Evolutionary conservation across 2,329 filamentous ascomycete genomes (phyloP).

Genomic region (Apiospora pterosperma): DNA sequence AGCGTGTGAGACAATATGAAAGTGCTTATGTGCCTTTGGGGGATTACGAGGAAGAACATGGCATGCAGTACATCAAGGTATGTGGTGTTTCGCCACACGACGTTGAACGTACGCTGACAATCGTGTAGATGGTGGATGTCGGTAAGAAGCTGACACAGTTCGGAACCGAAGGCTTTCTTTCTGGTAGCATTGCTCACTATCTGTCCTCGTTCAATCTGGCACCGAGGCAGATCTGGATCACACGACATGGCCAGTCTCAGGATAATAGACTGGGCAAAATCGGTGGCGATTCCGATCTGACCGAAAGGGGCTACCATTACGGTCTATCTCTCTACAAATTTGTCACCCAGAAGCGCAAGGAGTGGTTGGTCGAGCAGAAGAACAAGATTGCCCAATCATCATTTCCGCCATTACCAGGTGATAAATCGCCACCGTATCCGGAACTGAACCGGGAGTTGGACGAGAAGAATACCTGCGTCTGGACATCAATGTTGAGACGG

Average conservation of each 20-base stretch:
- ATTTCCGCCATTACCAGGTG: conserved; percentile 87
- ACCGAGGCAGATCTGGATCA: conserved; percentile 97
- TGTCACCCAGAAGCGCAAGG: conserved; percentile 73
- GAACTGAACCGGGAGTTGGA: conserved; percentile 69
- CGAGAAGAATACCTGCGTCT: conserved; percentile 93
- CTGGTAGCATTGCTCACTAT: conserved; percentile 89
- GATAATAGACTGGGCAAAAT: conserved; percentile 89
- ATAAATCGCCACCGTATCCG: conserved; percentile 92
- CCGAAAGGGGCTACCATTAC: conserved; percentile 75
- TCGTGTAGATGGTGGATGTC: conserved; percentile 81
- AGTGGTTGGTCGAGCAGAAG: conserved; percentile 81
- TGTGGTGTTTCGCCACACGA: background rate
- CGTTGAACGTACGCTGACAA: conserved; percentile 20
- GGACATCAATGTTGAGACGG: conserved; percentile 95
- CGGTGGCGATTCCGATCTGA: conserved; percentile 81
- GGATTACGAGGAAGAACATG: conserved; percentile 82
- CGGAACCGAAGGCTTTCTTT: conserved; percentile 86
- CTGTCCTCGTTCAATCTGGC: conserved; percentile 95
- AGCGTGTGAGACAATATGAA: conserved; percentile 88
- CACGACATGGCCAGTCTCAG: conserved; percentile 83
- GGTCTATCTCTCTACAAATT: conserved; percentile 78
- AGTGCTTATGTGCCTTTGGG: conserved; percentile 91
- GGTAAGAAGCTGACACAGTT: conserved; percentile 91
- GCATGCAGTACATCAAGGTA: conserved; percentile 88
- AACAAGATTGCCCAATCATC: conserved; percentile 72